Percentiles rank a stretch among this genome's conserved stretches.
Evolutionary conservation across 2,329 filamentous ascomycete genomes (phyloP).

Genomic region (Colletotrichum tanaceti): DNA sequence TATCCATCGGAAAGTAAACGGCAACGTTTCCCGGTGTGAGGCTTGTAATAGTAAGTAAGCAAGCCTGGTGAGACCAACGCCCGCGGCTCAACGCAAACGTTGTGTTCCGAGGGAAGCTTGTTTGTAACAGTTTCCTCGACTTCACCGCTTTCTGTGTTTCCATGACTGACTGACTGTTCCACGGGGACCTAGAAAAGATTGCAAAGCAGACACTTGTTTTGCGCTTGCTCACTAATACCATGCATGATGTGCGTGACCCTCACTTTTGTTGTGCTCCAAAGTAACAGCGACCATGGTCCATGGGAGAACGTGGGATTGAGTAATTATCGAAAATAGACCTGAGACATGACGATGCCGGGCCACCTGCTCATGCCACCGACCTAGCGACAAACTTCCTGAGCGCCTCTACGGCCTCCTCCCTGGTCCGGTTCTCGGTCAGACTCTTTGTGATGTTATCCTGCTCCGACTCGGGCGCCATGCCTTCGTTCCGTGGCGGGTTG

Average conservation of each 20-base stretch:
- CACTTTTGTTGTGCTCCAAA: no score
- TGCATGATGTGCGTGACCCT: no score
- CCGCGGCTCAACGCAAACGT: neutral
- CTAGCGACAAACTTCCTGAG: constrained; percentile 45
- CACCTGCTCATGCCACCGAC: constrained; percentile 1
- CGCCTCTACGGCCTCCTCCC: constrained; percentile 53
- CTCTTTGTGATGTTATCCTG: constrained; percentile 62
- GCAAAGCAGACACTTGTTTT: no score
- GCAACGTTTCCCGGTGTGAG: neutral
- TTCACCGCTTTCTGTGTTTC: no score
- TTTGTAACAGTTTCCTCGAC: neutral
- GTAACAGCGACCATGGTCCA: neutral
- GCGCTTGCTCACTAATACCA: no score
- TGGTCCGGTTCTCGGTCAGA: constrained; percentile 56
- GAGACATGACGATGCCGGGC: neutral
- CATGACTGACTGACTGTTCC: no score
- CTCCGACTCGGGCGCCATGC: constrained; percentile 71
- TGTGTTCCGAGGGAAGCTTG: neutral
- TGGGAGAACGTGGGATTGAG: neutral
- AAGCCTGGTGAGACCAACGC: no score
- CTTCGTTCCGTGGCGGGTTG: constrained; percentile 64
- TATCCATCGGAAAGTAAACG: neutral
- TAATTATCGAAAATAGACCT: neutral
- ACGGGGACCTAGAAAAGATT: no score
- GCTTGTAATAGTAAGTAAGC: no score